Conservation (phyloP, 148 eudicot species). For the Spergularia bocconei region DNA sequence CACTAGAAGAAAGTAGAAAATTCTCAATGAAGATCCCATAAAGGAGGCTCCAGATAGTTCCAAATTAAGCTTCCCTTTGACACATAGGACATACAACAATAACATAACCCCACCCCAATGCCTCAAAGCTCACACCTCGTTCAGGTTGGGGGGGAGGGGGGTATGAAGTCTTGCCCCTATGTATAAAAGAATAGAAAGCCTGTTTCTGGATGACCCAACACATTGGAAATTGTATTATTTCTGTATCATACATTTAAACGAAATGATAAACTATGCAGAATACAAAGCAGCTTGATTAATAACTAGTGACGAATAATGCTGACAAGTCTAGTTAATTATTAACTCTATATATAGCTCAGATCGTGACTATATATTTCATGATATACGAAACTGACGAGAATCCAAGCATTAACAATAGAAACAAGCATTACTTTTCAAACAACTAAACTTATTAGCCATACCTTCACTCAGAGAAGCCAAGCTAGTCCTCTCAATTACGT, state of each 20-base stretch:
- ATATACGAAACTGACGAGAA: not conserved
- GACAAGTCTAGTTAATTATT: too few species aligned
- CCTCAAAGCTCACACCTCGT: too few species aligned
- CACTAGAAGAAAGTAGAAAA: not conserved
- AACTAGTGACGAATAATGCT: not conserved
- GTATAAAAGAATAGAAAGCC: too few species aligned
- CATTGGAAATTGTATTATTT: too few species aligned
- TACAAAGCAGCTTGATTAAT: not conserved
- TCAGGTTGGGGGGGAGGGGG: too few species aligned
- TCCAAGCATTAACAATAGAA: not conserved
- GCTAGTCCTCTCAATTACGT: conserved; percentile 66
- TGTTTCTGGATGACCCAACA: too few species aligned
- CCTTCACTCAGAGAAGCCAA: conserved; percentile 78
- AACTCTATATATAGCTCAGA: too few species aligned
- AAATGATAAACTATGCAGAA: not conserved
- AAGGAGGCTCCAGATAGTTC: not conserved
- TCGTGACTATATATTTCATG: too few species aligned
- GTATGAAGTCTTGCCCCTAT: too few species aligned
- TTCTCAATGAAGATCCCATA: not conserved
- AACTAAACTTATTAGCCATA: conserved; percentile 23
- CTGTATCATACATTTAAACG: not conserved
- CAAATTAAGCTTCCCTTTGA: not conserved
- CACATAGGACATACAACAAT: not conserved
- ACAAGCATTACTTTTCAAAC: conserved; percentile 1
- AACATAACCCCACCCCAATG: too few species aligned